Conservation (phyloP, 176 grass and related monocot species). For the Musa beccarii region DNA sequence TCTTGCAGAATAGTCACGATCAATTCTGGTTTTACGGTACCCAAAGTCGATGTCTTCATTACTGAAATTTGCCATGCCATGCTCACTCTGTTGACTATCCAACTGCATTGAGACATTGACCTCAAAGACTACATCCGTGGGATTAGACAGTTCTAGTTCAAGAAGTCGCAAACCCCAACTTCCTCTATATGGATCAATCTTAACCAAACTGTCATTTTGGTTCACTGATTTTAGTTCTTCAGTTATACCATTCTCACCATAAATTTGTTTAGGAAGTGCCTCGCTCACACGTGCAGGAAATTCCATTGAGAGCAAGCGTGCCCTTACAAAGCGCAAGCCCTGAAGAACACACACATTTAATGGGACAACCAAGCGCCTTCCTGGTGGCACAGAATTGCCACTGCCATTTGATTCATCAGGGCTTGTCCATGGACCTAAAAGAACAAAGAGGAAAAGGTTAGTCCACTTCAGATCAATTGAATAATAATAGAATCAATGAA, state of each 20-base stretch:
- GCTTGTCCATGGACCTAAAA: slow-evolving; percentile 46
- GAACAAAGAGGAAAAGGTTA: slow-evolving; percentile 22
- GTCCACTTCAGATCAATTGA: slow-evolving; percentile 13
- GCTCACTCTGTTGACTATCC: slow-evolving; percentile 34
- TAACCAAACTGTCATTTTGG: slow-evolving; percentile 42
- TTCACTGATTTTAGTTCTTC: slow-evolving; percentile 20
- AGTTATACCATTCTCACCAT: slow-evolving; percentile 28
- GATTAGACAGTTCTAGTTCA: slow-evolving; percentile 91
- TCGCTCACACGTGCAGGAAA: slow-evolving; percentile 67
- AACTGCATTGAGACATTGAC: slow-evolving; percentile 69
- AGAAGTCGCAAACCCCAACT: slow-evolving; percentile 86
- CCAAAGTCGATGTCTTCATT: slow-evolving; percentile 29
- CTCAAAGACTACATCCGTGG: slow-evolving; percentile 95
- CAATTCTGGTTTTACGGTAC: slow-evolving; percentile 80
- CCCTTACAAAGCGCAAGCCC: slow-evolving; percentile 78
- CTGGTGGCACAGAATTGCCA: slow-evolving; percentile 58
- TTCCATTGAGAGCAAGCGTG: slow-evolving; percentile 91
- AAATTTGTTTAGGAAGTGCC: slow-evolving; percentile 25
- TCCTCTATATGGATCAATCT: slow-evolving; percentile 84
- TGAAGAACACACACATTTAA: slow-evolving; percentile 87
- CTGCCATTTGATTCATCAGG: slow-evolving; percentile 16
- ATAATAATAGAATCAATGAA: neutral
- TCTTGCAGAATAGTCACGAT: slow-evolving; percentile 89
- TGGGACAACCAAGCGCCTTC: slow-evolving; percentile 70
- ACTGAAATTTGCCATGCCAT: slow-evolving; percentile 19